These are phyloP conservation scores for Croton laevigatus DNA, from an alignment of 441 rosid genomes.

Conservation along the genomic window DNA sequence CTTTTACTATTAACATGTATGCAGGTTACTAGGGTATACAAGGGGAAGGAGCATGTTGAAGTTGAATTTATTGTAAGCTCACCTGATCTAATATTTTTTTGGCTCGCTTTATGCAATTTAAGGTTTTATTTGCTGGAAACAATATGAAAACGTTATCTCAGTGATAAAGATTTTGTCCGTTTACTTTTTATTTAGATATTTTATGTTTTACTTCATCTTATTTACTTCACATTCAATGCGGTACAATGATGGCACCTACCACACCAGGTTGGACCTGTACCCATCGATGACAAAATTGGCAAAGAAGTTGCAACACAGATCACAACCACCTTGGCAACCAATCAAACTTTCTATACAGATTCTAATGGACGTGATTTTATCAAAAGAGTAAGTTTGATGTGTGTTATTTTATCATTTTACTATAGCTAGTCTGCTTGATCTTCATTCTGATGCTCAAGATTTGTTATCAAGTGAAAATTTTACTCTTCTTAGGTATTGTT, in stretches of 20 bases:
- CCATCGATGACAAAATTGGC: constrained; percentile 76
- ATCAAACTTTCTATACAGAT: constrained; percentile 91
- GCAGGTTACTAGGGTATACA: constrained; percentile 85
- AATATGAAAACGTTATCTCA: not conserved
- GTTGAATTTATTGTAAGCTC: constrained; percentile 91
- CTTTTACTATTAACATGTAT: constrained; percentile 17
- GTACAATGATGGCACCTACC: constrained; percentile 18
- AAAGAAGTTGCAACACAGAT: constrained; percentile 89
- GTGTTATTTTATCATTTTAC: not conserved
- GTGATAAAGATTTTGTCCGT: not conserved
- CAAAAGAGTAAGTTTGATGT: constrained; percentile 60
- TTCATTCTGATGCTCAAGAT: constrained; percentile 3
- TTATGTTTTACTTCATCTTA: constrained; percentile 9
- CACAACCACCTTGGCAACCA: constrained; percentile 58
- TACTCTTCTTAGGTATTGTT: too few relatives aligned
- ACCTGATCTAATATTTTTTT: constrained; percentile 16
- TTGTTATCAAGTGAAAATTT: constrained; percentile 15
- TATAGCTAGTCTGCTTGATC: not conserved
- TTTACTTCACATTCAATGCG: constrained; percentile 1
- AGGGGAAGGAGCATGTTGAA: constrained; percentile 91
- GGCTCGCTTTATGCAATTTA: constrained; percentile 1
- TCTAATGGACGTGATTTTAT: constrained; percentile 98
- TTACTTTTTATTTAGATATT: not conserved
- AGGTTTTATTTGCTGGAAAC: not conserved
- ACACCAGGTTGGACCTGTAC: constrained; percentile 85